Base-by-base conservation (phyloP, 2,329 filamentous ascomycete genomes). In the Plenodomus lindquistii region DNA sequence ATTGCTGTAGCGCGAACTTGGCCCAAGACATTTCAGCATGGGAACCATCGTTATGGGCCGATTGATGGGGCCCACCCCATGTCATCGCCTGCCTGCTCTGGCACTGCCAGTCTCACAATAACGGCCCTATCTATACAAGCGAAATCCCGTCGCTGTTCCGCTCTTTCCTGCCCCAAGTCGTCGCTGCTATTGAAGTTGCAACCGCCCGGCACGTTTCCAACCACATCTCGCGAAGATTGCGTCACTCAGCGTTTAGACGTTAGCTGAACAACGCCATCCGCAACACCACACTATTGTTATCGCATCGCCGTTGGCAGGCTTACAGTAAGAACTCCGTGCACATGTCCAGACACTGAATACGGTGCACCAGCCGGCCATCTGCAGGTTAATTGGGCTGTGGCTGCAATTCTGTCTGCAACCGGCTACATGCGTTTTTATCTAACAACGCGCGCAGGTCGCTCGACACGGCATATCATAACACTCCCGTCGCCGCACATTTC, bases 301-400 rank as follows among this genome's bases (percentile, higher is more conserved):
- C 34, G 46, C 40, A 17, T 39, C 11, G 20, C 45, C 48, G 41
- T 49, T 39, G 46, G 42, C 42, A 42, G n/a, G n/a, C 13, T n/a
- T 15, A 52, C 56, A 49, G 56, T 57, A 46, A 40, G 56, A 35
- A 42, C 27, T 51, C 56, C 54, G 49, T 35, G 19, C 24, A 18
- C 13, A n/a, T 17, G n/a, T 35, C 42, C 40, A 41, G 10, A 15
- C 11, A 31, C 11, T 4, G 27, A 13, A 8, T 15, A 8, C 11
- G 6, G 27, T 31, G 27, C 27, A 31, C 27, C 27, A 31, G 27
- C 6, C 27, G 27, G 27, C 15, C 4, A 8, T 11, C 15, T 31
- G 49, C 27, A 21, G 18, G 49, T 45, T 34, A 42, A 35, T 37
- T 17, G 35, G 29, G 37, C 31, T 31, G 41, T 37, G 29, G 17